Evolutionary conservation across 2,329 filamentous ascomycete genomes (phyloP).

Genomic region (Exserohilum rostratum): DNA sequence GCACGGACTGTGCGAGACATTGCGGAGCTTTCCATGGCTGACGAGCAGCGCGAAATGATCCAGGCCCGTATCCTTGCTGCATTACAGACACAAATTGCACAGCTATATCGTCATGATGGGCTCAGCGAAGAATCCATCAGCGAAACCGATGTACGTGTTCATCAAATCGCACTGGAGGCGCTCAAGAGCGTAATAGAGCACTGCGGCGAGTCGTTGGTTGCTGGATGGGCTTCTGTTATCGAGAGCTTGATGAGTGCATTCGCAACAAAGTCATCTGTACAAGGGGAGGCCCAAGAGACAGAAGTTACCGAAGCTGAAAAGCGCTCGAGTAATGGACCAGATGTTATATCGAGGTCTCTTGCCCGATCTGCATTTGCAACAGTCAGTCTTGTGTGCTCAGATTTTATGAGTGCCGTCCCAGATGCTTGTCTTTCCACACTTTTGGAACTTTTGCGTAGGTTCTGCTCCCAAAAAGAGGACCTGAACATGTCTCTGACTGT

Average conservation of each 20-base stretch:
- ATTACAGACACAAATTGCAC: conserved; percentile 65
- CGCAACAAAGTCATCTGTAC: conserved; percentile 7
- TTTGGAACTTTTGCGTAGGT: conserved; percentile 86
- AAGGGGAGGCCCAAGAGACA: not conserved
- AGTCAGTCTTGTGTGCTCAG: conserved; percentile 89
- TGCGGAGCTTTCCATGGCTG: conserved; percentile 59
- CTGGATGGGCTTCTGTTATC: conserved; percentile 86
- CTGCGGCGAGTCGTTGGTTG: conserved; percentile 80
- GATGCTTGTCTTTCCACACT: conserved; percentile 76
- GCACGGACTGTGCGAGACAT: conserved; percentile 55
- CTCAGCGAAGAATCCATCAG: conserved; percentile 64
- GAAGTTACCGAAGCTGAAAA: not conserved
- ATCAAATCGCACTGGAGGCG: conserved; percentile 78
- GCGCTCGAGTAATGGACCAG: conserved; percentile 6
- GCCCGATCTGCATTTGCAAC: conserved; percentile 88
- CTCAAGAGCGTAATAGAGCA: conserved; percentile 84
- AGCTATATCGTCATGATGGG: conserved; percentile 59
- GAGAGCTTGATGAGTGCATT: conserved; percentile 86
- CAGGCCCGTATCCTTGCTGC: conserved; percentile 75
- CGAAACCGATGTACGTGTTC: conserved; percentile 76
- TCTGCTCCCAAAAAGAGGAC: conserved; percentile 87
- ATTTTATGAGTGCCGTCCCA: conserved; percentile 79
- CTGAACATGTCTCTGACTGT: conserved; percentile 93
- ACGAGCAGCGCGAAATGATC: conserved; percentile 56
- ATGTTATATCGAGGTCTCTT: conserved; percentile 70